Evolutionary conservation across 306 rosid species (phyloP).

Genomic region (Acacia acuminata): DNA sequence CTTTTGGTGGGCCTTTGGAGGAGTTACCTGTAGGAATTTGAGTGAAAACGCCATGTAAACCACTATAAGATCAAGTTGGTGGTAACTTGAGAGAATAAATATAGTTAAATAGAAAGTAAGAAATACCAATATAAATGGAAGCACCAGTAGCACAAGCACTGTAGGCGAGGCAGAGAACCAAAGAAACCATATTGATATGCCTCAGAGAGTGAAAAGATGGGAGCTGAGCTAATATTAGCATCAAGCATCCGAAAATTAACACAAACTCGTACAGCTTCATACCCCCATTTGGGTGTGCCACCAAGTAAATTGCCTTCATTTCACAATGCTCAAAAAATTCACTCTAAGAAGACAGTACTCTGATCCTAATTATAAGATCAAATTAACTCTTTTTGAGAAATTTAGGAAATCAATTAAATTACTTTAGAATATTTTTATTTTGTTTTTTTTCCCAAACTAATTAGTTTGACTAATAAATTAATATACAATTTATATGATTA

Average conservation of each 20-base stretch:
- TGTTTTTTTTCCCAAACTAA: no score
- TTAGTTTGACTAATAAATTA: no score
- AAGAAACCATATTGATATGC: constrained; percentile 67
- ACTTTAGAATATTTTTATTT: no score
- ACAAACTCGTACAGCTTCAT: constrained; percentile 73
- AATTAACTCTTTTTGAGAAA: no score
- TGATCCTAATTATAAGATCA: no score
- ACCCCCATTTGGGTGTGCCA: constrained; percentile 55
- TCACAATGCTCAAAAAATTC: not conserved
- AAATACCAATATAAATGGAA: constrained; percentile 61
- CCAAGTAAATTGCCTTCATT: constrained; percentile 61
- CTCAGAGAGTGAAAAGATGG: constrained; percentile 84
- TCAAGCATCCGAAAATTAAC: constrained; percentile 68
- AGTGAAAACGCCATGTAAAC: not conserved
- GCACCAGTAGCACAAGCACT: constrained; percentile 66
- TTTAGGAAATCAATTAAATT: no score
- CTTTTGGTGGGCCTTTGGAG: constrained; percentile 63
- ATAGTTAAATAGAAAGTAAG: not conserved
- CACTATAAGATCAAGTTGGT: not conserved
- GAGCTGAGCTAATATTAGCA: constrained; percentile 73
- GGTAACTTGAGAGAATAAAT: not conserved
- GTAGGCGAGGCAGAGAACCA: constrained; percentile 58
- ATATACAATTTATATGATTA: no score
- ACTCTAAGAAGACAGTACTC: not conserved
- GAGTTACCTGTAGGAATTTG: constrained; percentile 47